Evolutionary conservation across 2,329 filamentous ascomycete genomes (phyloP), one percentile per base, ranked within the genome.

Genomic region (Chaetoscypha palmicola): DNA sequence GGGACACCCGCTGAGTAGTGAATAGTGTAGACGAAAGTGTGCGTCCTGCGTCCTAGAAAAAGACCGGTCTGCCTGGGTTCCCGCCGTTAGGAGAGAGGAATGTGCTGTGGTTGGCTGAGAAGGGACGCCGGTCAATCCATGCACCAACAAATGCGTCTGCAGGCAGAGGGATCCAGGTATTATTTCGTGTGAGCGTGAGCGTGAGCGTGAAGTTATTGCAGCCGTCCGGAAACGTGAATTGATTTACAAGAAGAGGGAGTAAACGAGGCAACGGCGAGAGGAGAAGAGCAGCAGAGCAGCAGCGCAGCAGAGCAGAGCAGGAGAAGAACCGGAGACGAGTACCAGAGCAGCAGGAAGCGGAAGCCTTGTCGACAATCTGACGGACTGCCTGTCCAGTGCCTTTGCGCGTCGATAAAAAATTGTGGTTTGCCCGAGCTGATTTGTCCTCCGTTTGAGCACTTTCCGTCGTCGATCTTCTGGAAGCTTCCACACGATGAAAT

Each of bases 71-170:
- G 38, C 24, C n/a, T 31, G 24, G 38, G 38, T 32, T 40, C 26
- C 26, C 38, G 38, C 24, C 11, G 38, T 32, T 24, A 31, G n/a
- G 24, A 28, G 21, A 22, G 11, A 22, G 11, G 33, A 35, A 24
- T 4, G 35, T 38, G 38, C 38, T 30, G 38, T 40, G 38, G 38
- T 40, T 40, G 38, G 38, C 38, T 40, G 38, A 9, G 22, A 24
- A 22, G 35, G 26, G 35, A 40, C 10, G 20, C 24, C 16, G 38
- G 19, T 21, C 26, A 32, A 31, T 40, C 38, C 38, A 40, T 40
- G 38, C 24, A 30, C 38, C 9, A 4, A 22, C 9, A 14, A 31
- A 9, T 22, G 14, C 17, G 21, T n/a, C n/a, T 8, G n/a, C 22
- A 28, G 5, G 21, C 36, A 16, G 36, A 26, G 21, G 22, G 2